Percentiles rank a stretch among this genome's conserved stretches.
These are phyloP conservation scores for Sanghuangporus weigelae DNA, from an alignment of 1,284 basidiomycete genomes.

Conservation along the genomic window DNA sequence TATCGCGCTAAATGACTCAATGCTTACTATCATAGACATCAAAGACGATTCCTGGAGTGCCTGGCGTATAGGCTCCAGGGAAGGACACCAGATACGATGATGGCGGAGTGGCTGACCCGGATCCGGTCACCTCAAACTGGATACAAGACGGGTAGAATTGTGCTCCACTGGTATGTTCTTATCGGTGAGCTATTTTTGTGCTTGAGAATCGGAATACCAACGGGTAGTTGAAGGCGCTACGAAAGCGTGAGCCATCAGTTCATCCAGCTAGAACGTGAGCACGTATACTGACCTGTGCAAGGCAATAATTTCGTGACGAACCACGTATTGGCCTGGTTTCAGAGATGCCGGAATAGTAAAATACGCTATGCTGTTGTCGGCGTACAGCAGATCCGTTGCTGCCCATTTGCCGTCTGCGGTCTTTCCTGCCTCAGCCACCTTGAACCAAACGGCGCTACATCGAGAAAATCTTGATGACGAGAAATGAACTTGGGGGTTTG, in stretches of 20 bases:
- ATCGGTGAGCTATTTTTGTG: not conserved
- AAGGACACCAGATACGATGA: conserved; percentile 41
- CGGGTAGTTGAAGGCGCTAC: conserved; percentile 2
- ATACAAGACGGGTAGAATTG: conserved; percentile 45
- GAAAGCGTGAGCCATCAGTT: not conserved
- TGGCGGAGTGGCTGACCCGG: conserved; percentile 41
- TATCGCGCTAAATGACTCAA: not conserved
- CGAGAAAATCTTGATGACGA: conserved; percentile 37
- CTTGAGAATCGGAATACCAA: not conserved
- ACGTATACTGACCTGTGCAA: conserved; percentile 8
- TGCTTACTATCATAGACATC: conserved; percentile 33
- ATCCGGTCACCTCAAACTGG: conserved; percentile 46
- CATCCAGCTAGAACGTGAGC: not conserved
- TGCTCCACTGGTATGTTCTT: conserved; percentile 26
- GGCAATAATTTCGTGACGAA: conserved; percentile 40
- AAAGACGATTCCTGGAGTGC: conserved; percentile 39
- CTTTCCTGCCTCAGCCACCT: conserved; percentile 40
- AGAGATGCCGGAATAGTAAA: conserved; percentile 42
- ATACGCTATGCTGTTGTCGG: conserved; percentile 36
- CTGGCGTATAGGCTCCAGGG: conserved; percentile 44
- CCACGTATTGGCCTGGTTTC: conserved; percentile 42
- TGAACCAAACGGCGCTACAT: conserved; percentile 42
- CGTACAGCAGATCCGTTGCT: conserved; percentile 35
- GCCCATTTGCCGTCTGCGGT: conserved; percentile 40
- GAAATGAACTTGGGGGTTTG: conserved; percentile 42